phyloP scores from a whole-genome alignment of 2,329 filamentous ascomycete genomes.

The Botrytis cinerea region DNA sequence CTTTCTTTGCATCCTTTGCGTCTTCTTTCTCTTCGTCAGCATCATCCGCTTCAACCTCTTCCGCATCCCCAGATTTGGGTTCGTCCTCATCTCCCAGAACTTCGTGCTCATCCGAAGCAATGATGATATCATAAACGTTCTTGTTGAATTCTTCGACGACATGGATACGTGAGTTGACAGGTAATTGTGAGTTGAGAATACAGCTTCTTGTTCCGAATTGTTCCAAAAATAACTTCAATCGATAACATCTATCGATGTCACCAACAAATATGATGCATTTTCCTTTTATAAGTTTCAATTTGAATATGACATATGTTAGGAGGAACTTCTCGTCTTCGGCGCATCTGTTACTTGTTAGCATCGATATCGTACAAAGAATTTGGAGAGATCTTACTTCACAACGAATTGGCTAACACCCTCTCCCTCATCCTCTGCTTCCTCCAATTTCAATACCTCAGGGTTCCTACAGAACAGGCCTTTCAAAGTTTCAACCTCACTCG shows the following conservation, averaged over 20 bases:
- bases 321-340: slow-evolving; percentile 98
- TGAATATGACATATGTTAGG: slow-evolving; percentile 90
- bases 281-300: slow-evolving; percentile 88
- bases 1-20: slow-evolving; percentile 40
- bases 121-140: slow-evolving; percentile 95
- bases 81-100: slow-evolving; percentile 66
- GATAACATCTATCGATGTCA: slow-evolving; percentile 86
- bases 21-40: slow-evolving; percentile 42
- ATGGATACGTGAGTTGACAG: slow-evolving; percentile 88
- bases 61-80: slow-evolving; percentile 29
- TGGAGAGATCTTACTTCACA: slow-evolving; percentile 61
- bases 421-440: slow-evolving; percentile 76
- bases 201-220: slow-evolving; percentile 95
- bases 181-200: slow-evolving; percentile 90
- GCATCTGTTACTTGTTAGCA: slow-evolving; percentile 54
- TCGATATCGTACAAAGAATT: not conserved
- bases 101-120: slow-evolving; percentile 90
- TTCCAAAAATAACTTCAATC: slow-evolving; percentile 91
- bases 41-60: slow-evolving; percentile 29
- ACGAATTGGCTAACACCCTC: slow-evolving; percentile 83
- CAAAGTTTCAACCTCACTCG: slow-evolving; percentile 80
- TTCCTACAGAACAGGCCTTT: slow-evolving; percentile 83
- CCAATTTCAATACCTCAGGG: slow-evolving; percentile 77
- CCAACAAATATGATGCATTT: slow-evolving; percentile 85
- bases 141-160: slow-evolving; percentile 98